These are phyloP conservation scores for Zygosaccharomyces pseudobailii DNA, from an alignment of 1,139 yeast genomes.

Conservation along the genomic window DNA sequence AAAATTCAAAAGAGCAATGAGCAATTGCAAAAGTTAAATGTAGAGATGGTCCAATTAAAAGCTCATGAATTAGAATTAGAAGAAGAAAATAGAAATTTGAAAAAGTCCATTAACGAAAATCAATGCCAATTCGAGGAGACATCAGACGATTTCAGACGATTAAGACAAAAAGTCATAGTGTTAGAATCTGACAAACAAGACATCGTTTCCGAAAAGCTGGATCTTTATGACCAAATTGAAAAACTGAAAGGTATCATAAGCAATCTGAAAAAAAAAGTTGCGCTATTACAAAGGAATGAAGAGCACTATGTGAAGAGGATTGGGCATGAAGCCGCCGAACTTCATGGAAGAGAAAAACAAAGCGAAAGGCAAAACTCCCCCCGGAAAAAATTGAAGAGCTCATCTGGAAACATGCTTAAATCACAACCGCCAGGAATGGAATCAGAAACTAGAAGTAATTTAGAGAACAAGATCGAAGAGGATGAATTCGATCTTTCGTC, in stretches of 20 bases:
- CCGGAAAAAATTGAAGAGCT: conserved; percentile 1
- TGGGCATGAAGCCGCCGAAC: neutral
- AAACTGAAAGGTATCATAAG: conserved; percentile 15
- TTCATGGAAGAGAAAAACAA: conserved; percentile 8
- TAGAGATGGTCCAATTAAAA: conserved; percentile 31
- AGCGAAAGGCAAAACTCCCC: neutral
- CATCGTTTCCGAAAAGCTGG: conserved; percentile 23
- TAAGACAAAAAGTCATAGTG: conserved; percentile 21
- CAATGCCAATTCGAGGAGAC: conserved; percentile 18
- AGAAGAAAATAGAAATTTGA: conserved; percentile 28
- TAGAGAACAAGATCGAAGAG: neutral
- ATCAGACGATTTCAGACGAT: conserved; percentile 17
- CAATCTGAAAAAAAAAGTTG: conserved; percentile 16
- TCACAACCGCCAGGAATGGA: neutral
- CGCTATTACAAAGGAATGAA: conserved; percentile 4
- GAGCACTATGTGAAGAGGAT: conserved; percentile 1
- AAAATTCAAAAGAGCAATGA: conserved; percentile 25
- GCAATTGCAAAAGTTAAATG: conserved; percentile 29
- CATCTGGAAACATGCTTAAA: neutral
- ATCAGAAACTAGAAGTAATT: neutral
- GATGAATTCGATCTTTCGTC: conserved; percentile 33
- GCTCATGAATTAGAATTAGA: conserved; percentile 32
- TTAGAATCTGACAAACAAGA: conserved; percentile 25
- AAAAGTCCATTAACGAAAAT: conserved; percentile 18
- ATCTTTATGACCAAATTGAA: conserved; percentile 27